A percentile compares a stretch with the other conserved stretches of the same genome.
Evolutionary conservation across 164 flowering plant genomes (phyloP).

Genomic region (Aristolochia fimbriata): DNA sequence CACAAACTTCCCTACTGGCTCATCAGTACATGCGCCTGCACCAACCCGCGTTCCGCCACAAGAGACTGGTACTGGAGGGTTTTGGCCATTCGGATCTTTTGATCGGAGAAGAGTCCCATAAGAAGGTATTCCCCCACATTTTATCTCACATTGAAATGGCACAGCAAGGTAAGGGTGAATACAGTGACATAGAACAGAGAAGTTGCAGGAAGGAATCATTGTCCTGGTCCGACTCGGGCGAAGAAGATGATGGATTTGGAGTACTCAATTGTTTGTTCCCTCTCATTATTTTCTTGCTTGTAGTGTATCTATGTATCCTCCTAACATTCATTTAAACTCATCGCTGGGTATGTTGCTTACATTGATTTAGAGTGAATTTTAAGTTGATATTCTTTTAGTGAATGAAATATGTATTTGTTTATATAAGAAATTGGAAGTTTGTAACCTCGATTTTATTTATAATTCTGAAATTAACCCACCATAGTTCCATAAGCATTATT

Average conservation of each 20-base stretch:
- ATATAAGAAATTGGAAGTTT: too few relatives aligned
- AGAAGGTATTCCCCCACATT: conserved; percentile 43
- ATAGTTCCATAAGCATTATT: too few relatives aligned
- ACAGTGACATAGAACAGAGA: conserved; percentile 3
- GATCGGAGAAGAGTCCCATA: conserved; percentile 40
- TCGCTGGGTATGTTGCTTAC: too few relatives aligned
- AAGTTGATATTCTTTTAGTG: too few relatives aligned
- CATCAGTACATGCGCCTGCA: conserved; percentile 55
- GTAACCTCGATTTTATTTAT: too few relatives aligned
- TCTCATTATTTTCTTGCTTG: conserved; percentile 6
- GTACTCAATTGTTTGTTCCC: conserved; percentile 10
- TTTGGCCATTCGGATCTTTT: conserved; percentile 50
- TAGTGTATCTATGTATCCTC: too few relatives aligned
- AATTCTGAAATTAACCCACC: too few relatives aligned
- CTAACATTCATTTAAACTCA: too few relatives aligned
- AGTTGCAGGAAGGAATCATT: conserved; percentile 17
- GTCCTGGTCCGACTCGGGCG: conserved; percentile 23
- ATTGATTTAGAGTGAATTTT: too few relatives aligned
- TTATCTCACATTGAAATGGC: conserved; percentile 30
- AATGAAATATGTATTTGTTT: too few relatives aligned
- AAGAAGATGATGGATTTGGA: conserved; percentile 10
- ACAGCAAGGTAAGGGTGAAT: conserved; percentile 12
- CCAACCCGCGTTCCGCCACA: conserved; percentile 41
- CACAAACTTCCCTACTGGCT: conserved; percentile 43
- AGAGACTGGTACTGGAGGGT: conserved; percentile 46